phyloP scores from a whole-genome alignment of 2,329 filamentous ascomycete species.

The Cordyceps farinosa region DNA sequence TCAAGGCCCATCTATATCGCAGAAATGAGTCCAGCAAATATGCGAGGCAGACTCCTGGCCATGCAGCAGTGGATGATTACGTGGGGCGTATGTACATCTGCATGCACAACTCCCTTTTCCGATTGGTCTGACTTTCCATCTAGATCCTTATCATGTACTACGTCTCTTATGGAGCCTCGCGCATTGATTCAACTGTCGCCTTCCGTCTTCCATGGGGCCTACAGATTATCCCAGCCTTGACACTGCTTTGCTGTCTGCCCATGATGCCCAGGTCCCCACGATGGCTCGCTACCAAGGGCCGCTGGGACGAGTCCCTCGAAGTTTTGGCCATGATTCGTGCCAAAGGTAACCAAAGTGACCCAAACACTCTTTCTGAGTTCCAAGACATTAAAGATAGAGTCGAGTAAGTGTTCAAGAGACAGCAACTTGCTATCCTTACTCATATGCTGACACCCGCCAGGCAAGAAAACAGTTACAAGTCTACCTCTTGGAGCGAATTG shows the following conservation, averaged over 20 bases:
- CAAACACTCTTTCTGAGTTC: conserved; percentile 52
- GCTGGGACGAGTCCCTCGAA: conserved; percentile 49
- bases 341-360: conserved; percentile 47
- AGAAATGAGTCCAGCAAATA: conserved; percentile 48
- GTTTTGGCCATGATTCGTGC: conserved; percentile 54
- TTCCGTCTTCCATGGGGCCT: conserved; percentile 63
- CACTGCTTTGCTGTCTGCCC: conserved; percentile 52
- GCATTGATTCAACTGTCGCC: conserved; percentile 51
- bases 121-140: conserved; percentile 27
- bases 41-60: conserved; percentile 59
- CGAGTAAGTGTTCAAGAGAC: conserved; percentile 19
- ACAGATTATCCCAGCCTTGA: conserved; percentile 56
- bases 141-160: conserved; percentile 64
- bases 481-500: conserved; percentile 31
- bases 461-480: conserved; percentile 17
- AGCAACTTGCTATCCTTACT: no score
- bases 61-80: conserved; percentile 51
- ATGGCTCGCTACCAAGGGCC: conserved; percentile 58
- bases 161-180: conserved; percentile 59
- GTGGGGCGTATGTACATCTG: conserved; percentile 42
- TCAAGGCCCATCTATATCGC: conserved; percentile 56
- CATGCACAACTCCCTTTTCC: conserved; percentile 45
- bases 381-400: conserved; percentile 43
- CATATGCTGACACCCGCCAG: background rate
- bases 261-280: conserved; percentile 58